Evolutionary conservation across 108 stramenopile species (phyloP).

Genomic region (Conticribra weissflogii): DNA sequence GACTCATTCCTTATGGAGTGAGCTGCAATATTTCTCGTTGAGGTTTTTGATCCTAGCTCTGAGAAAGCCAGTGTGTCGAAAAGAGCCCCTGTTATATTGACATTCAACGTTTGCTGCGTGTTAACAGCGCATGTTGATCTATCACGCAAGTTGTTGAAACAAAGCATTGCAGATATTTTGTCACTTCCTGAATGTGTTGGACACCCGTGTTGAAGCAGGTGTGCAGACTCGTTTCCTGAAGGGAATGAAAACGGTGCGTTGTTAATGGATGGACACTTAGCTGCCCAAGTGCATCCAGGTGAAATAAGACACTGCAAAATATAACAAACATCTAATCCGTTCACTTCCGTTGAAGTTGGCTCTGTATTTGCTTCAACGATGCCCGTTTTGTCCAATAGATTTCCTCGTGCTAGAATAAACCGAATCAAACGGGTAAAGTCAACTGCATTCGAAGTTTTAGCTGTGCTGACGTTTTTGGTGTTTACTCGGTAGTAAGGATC

Average conservation of each 20-base stretch:
- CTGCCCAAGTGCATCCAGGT: neutral
- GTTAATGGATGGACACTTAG: neutral
- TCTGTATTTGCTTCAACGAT: neutral
- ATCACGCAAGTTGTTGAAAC: slow-evolving; percentile 3
- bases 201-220: neutral
- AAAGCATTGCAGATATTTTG: slow-evolving; percentile 5
- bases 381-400: neutral
- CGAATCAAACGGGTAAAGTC: neutral
- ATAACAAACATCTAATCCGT: neutral
- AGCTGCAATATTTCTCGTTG: slow-evolving; percentile 43
- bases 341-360: neutral
- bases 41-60: slow-evolving; percentile 14
- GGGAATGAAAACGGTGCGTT: neutral
- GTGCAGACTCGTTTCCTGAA: neutral
- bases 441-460: neutral
- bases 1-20: slow-evolving; percentile 74
- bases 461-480: neutral
- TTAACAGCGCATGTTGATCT: too few relatives aligned
- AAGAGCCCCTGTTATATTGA: slow-evolving; percentile 82
- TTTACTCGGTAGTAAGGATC: slow-evolving; percentile 8
- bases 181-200: slow-evolving; percentile 1
- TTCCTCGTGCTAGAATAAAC: neutral
- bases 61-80: slow-evolving; percentile 59
- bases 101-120: slow-evolving; percentile 66
- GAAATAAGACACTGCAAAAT: neutral